These are phyloP conservation scores for Erysimum pusillum DNA, from an alignment of 441 rosid genomes.

Conservation along the genomic window DNA sequence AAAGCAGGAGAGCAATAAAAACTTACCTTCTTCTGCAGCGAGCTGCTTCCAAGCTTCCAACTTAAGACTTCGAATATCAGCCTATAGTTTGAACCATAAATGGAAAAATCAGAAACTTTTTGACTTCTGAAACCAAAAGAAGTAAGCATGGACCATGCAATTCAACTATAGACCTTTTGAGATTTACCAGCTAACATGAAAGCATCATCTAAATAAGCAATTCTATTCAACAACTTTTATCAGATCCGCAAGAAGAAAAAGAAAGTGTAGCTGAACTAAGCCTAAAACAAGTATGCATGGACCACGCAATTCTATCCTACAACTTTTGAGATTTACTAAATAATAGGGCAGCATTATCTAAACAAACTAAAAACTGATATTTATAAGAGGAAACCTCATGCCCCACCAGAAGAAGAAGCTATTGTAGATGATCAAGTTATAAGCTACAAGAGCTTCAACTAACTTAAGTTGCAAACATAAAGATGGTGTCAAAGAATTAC, in stretches of 20 bases:
- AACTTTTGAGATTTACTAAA: slow-evolving; percentile 12
- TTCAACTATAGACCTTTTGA: slow-evolving; percentile 16
- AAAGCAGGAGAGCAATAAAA: slow-evolving; percentile 3
- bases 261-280: not conserved
- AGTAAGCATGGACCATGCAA: slow-evolving; percentile 27
- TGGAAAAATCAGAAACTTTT: not conserved
- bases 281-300: slow-evolving; percentile 7
- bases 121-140: not conserved
- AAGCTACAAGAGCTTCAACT: slow-evolving; percentile 11
- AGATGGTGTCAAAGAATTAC: slow-evolving; percentile 49
- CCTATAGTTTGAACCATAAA: slow-evolving; percentile 57
- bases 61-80: slow-evolving; percentile 77
- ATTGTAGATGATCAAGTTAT: not conserved
- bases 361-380: not conserved
- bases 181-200: slow-evolving; percentile 2
- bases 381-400: not conserved
- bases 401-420: slow-evolving; percentile 9
- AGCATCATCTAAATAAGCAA: slow-evolving; percentile 26
- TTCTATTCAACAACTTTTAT: not conserved
- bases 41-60: slow-evolving; percentile 93
- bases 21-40: slow-evolving; percentile 85
- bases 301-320: slow-evolving; percentile 19
- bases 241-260: not conserved
- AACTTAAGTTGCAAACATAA: slow-evolving; percentile 26
- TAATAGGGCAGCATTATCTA: not conserved